phyloP scores from a whole-genome alignment of 805 yeast genomes.

The Wickerhamiella australiensis region DNA sequence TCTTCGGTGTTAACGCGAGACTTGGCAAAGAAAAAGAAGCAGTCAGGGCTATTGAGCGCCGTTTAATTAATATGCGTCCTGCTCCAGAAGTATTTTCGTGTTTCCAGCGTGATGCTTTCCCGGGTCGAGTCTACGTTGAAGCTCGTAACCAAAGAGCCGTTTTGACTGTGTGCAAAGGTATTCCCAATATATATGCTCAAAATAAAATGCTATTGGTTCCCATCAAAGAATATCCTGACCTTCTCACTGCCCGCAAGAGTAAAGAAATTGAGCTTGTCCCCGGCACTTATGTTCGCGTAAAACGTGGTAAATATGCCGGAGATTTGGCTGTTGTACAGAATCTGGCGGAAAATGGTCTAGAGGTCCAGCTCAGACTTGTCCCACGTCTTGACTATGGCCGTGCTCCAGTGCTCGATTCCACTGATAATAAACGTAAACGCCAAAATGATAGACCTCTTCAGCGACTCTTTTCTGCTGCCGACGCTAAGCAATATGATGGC shows the following conservation, averaged over 20 bases:
- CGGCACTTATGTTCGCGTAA: conserved; percentile 83
- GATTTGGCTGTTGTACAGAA: conserved; percentile 90
- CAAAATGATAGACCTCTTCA: conserved; percentile 65
- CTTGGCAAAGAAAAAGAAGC: conserved; percentile 88
- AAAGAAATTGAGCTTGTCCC: conserved; percentile 80
- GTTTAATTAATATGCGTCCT: conserved; percentile 58
- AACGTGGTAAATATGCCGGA: conserved; percentile 82
- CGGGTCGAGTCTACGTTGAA: conserved; percentile 86
- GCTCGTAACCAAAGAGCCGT: conserved; percentile 91
- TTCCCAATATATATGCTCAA: conserved; percentile 67
- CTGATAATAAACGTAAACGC: conserved; percentile 44
- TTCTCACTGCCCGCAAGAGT: conserved; percentile 78
- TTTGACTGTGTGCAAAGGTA: conserved; percentile 73
- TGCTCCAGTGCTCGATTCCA: conserved; percentile 24
- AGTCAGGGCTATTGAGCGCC: conserved; percentile 72
- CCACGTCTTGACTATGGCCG: conserved; percentile 91
- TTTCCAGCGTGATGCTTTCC: conserved; percentile 86
- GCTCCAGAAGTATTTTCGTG: conserved; percentile 80
- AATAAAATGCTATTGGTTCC: conserved; percentile 75
- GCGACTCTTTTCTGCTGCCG: conserved; percentile 73
- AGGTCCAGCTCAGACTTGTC: conserved; percentile 82
- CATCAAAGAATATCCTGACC: conserved; percentile 86
- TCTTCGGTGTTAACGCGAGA: conserved; percentile 90
- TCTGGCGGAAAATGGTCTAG: conserved; percentile 86
- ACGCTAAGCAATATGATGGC: conserved; percentile 76